A percentile compares a stretch with the other conserved stretches of the same genome.
These are phyloP conservation scores for Corinectria fuckeliana DNA, from an alignment of 2,329 filamentous ascomycete species.

Conservation along the genomic window DNA sequence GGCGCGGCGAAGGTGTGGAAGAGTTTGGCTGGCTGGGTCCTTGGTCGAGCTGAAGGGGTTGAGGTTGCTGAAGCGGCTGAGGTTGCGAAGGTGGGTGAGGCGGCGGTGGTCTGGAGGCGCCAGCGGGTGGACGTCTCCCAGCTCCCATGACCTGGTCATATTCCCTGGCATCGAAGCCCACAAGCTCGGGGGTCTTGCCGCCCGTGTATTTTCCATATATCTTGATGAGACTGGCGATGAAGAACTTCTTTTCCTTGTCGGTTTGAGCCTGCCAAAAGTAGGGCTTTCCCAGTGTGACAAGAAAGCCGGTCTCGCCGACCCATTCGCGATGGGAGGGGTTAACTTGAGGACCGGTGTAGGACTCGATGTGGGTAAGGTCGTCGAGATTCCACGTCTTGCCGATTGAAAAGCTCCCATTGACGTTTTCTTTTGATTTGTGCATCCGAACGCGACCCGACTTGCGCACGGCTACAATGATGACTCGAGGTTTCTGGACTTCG, in stretches of 20 bases:
- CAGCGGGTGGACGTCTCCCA: slow-evolving; percentile 48
- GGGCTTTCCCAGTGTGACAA: slow-evolving; percentile 87
- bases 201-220: slow-evolving; percentile 97
- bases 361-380: slow-evolving; percentile 83
- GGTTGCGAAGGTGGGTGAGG: slow-evolving; percentile 18
- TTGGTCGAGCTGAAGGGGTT: slow-evolving; percentile 33
- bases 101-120: slow-evolving; percentile 33
- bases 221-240: slow-evolving; percentile 94
- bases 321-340: slow-evolving; percentile 70
- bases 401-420: slow-evolving; percentile 92
- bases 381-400: slow-evolving; percentile 98
- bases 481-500: slow-evolving; percentile 82
- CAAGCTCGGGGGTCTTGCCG: slow-evolving; percentile 77
- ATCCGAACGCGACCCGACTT: slow-evolving; percentile 92
- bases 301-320: slow-evolving; percentile 84
- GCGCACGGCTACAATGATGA: slow-evolving; percentile 92
- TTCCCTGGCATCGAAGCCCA: slow-evolving; percentile 83
- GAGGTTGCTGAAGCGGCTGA: background rate
- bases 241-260: slow-evolving; percentile 97
- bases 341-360: slow-evolving; percentile 70
- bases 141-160: slow-evolving; percentile 75
- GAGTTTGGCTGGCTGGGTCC: slow-evolving; percentile 22
- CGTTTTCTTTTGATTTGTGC: slow-evolving; percentile 96
- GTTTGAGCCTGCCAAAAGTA: slow-evolving; percentile 98
- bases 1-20: slow-evolving; percentile 26